Percentiles rank a stretch among this genome's conserved stretches.
phyloP scores from a whole-genome alignment of 139 green algal genomes.

The Ostreobium quekettii region DNA sequence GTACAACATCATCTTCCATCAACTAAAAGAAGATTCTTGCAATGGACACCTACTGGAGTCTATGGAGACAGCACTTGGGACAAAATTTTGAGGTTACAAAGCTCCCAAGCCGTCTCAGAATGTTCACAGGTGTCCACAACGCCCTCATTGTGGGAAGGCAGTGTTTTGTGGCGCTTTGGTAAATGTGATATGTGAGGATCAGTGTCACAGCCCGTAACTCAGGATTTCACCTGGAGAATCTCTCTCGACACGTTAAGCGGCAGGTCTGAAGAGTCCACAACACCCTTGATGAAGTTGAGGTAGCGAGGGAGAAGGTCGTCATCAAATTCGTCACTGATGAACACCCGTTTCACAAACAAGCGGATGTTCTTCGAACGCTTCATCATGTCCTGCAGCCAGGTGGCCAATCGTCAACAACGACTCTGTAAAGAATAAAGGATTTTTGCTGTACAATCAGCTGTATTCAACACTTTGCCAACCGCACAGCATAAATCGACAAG shows the following conservation, averaged over 20 bases:
- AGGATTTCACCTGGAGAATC: constrained; percentile 77
- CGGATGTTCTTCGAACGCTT: constrained; percentile 61
- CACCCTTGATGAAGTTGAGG: constrained; percentile 82
- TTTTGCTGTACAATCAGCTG: constrained; percentile 13
- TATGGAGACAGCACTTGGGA: too few species aligned
- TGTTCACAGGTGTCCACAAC: too few species aligned
- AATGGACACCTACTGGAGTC: too few species aligned
- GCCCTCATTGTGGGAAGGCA: too few species aligned
- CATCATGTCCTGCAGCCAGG: constrained; percentile 27
- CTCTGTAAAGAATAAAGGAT: too few species aligned
- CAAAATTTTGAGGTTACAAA: too few species aligned
- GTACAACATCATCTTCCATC: too few species aligned
- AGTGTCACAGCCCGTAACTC: background rate
- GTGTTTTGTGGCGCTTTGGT: background rate
- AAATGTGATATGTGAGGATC: background rate
- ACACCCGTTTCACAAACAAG: constrained; percentile 96
- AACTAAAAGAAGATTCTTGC: too few species aligned
- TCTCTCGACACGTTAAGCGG: constrained; percentile 96
- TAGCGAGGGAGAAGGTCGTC: constrained; percentile 92
- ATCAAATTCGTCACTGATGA: constrained; percentile 98
- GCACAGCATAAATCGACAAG: background rate
- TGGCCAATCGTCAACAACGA: too few species aligned
- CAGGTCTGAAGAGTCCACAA: constrained; percentile 94
- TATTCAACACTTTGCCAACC: background rate
- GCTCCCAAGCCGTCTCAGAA: too few species aligned